Base-by-base conservation (phyloP, 371 early-diverging fungal species). In the Apophysomyces ossiformis region DNA sequence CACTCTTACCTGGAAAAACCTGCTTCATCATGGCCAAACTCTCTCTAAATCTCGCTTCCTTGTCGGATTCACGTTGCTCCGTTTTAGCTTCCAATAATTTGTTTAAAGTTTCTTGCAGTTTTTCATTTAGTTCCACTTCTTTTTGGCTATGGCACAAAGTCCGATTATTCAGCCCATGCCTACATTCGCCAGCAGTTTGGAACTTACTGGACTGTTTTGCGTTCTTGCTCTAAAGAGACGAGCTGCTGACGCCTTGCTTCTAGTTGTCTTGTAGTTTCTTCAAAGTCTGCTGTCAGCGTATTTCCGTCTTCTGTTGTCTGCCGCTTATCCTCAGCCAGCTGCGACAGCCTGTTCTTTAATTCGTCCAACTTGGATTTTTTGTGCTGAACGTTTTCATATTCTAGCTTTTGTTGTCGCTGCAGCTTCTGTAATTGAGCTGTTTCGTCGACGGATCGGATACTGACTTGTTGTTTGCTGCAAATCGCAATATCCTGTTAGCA, bases 61-160 rank as follows among this genome's bases (percentile, higher is more conserved):
- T 90, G 58, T 93, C 93, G 4, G 89, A 89, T 68, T 95, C 96
- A 39, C 88, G 89, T 67, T 92, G 88, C 44, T 93, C 93, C 0
- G 91, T 80, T 37, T 91, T 86, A 26, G 96, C 95, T 70, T 94
- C 90, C 72, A 89, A 78, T 59, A 99, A 76, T 64, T 91, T 84
- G 58, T 87, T 86, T 35, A 92, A 72, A 3, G 88, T 83, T 35
- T 85, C 89, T 47, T 88, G 86, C 32, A 99, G 85, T 66, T 92
- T 87, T 56, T 95, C 96, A 72, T 94, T 96, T 60, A 90, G 71
- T 63, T 93, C 89, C 2, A 79, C 77, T 75, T 98, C 96, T 13
- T 71, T 75, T 61, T 68, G 67, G 58, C 73, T 70, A 59, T 46
- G 38, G 57, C 13, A 35, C 15, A 57, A 54, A 50, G 2, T 26